These are phyloP conservation scores for Globisporangium emineosum DNA, from an alignment of 352 stramenopile species.

Conservation along the genomic window DNA sequence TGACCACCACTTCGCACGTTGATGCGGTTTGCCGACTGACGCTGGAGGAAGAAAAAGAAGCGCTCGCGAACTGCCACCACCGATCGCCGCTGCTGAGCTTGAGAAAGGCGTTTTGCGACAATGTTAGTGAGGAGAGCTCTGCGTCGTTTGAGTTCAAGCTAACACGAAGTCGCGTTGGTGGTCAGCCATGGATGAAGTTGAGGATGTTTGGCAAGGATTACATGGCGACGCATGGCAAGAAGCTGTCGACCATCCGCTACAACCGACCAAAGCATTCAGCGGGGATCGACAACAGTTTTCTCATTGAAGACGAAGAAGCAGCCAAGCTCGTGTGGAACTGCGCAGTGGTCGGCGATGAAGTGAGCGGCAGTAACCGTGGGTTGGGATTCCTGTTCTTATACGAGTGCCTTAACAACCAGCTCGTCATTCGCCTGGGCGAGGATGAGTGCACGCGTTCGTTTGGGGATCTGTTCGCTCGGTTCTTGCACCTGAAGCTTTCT, in stretches of 20 bases:
- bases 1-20: conserved; percentile 88
- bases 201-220: conserved; percentile 75
- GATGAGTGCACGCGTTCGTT: conserved; percentile 77
- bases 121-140: conserved; percentile 26
- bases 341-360: conserved; percentile 74
- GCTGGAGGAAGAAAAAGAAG: conserved; percentile 93
- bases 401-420: conserved; percentile 71
- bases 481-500: conserved; percentile 82
- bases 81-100: conserved; percentile 62
- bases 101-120: conserved; percentile 68
- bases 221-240: conserved; percentile 71
- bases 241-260: conserved; percentile 79
- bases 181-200: conserved; percentile 84
- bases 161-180: conserved; percentile 66
- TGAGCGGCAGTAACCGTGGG: conserved; percentile 76
- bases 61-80: conserved; percentile 75
- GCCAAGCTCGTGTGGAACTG: conserved; percentile 85
- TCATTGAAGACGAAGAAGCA: conserved; percentile 76
- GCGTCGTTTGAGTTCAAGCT: conserved; percentile 59
- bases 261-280: conserved; percentile 68
- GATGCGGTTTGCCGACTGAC: conserved; percentile 92
- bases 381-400: conserved; percentile 83
- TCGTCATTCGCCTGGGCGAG: conserved; percentile 59
- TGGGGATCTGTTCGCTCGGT: conserved; percentile 69
- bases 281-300: conserved; percentile 51